phyloP scores from a whole-genome alignment of 2,329 filamentous ascomycete genomes.

The Aspergillus viridinutans region DNA sequence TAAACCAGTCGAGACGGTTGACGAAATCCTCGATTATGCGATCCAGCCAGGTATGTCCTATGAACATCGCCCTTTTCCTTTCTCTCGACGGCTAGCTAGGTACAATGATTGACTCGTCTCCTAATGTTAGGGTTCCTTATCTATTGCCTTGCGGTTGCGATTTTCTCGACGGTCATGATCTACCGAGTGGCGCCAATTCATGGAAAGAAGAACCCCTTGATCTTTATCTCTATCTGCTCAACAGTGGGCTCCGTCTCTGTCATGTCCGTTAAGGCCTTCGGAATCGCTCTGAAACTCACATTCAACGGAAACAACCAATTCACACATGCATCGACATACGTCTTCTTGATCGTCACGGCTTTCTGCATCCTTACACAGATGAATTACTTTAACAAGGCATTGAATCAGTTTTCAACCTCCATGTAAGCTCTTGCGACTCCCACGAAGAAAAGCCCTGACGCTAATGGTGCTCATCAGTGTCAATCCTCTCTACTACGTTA shows the following conservation, averaged over 20 bases:
- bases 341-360: conserved; percentile 87
- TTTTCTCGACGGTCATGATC: conserved; percentile 91
- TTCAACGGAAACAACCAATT: conserved; percentile 94
- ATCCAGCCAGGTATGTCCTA: conserved; percentile 72
- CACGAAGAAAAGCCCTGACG: neutral
- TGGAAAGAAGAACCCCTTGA: conserved; percentile 90
- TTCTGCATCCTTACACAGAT: conserved; percentile 98
- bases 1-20: conserved; percentile 83
- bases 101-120: conserved; percentile 4
- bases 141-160: conserved; percentile 73
- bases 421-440: conserved; percentile 62
- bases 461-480: conserved; percentile 56
- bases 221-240: conserved; percentile 97
- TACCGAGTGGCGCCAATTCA: conserved; percentile 86
- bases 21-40: conserved; percentile 86
- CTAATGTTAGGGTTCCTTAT: conserved; percentile 70
- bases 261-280: conserved; percentile 99
- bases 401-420: conserved; percentile 94
- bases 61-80: neutral
- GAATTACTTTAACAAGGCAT: conserved; percentile 99
- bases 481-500: conserved; percentile 95
- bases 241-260: conserved; percentile 95
- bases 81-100: neutral
- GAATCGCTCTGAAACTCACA: conserved; percentile 93
- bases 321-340: conserved; percentile 88